Base-by-base conservation (phyloP, 441 rosid genomes). In the Hura crepitans region DNA sequence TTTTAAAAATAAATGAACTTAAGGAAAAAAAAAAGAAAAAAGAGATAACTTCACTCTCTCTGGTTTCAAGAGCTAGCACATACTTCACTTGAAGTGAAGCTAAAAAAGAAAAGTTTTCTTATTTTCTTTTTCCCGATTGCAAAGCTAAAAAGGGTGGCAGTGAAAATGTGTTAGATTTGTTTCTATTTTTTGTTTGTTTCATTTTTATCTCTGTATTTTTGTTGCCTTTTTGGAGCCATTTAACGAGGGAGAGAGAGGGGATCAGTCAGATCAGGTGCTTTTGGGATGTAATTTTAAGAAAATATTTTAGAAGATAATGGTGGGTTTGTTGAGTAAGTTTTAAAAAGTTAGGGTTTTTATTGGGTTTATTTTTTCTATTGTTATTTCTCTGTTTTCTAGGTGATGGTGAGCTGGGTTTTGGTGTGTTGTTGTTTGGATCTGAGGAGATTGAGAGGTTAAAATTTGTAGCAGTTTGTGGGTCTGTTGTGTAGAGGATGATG, bases 381-480 rank as follows among this genome's bases (percentile, higher is more conserved):
- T 5, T 31, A 1, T 28, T 33, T 70, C 22, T 49, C 3, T 1
- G n/a, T 14, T 45, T 33, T n/a, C 25, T 31, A 10, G 69, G 71
- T 70, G 45, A 80, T 81, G 81, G 75, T 82, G 84, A 66, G 79
- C 65, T 82, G 88, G 83, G 75, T 75, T 69, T 77, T 81, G 83
- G 85, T 83, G 69, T 64, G 69, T 68, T 66, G 76, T 80, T 79
- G 72, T 77, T 85, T 89, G 96, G 96, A 94, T 93, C 97, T 89
- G 88, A 84, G 82, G 84, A 72, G 80, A 62, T 74, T 79, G 67
- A 55, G 73, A 68, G 74, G 71, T 70, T 79, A 50, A 58, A 62
- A 54, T 66, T 43, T 60, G 50, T 37, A 45, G 37, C 61, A 73
- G 69, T 39, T 50, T 72, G 54, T 57, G 30, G 63, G 58, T 60